Conservation (phyloP, 495 filamentous ascomycete species). For the Penicillium egyptiacum region DNA sequence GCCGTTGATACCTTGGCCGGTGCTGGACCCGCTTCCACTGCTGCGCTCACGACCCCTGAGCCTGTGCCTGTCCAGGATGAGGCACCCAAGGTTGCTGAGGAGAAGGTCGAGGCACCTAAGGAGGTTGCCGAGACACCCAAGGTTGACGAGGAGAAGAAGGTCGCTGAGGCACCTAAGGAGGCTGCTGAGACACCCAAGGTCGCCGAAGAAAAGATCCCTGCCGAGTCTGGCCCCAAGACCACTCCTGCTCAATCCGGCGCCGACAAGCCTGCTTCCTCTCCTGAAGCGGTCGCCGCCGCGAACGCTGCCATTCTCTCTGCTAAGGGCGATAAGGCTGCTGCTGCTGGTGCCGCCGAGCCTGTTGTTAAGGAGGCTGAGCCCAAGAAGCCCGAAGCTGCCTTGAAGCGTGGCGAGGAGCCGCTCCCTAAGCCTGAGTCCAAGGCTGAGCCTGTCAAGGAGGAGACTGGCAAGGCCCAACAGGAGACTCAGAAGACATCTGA, state of each 20-base stretch:
- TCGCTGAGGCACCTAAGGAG: slow-evolving; percentile 33
- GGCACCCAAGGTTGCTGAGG: slow-evolving; percentile 70
- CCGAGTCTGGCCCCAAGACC: slow-evolving; percentile 9
- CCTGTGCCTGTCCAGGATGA: slow-evolving; percentile 15
- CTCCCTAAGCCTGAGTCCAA: slow-evolving; percentile 11
- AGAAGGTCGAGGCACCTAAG: slow-evolving; percentile 29
- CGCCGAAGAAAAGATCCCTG: slow-evolving; percentile 69
- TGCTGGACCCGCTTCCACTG: slow-evolving; percentile 29
- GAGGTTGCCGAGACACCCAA: slow-evolving; percentile 67
- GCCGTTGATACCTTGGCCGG: slow-evolving; percentile 21
- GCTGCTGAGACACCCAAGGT: slow-evolving; percentile 21
- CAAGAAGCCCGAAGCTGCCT: slow-evolving; percentile 30
- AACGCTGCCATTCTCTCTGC: slow-evolving; percentile 28
- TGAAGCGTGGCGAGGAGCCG: slow-evolving; percentile 28
- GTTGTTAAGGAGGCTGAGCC: slow-evolving; percentile 21
- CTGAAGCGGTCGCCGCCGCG: slow-evolving; percentile 28
- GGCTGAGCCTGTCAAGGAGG: slow-evolving; percentile 11
- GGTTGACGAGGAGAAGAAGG: slow-evolving; percentile 56
- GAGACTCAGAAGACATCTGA: slow-evolving; percentile 17
- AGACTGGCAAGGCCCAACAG: slow-evolving; percentile 13
- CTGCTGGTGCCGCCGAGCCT: slow-evolving; percentile 15
- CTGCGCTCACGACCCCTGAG: slow-evolving; percentile 26
- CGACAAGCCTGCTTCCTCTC: slow-evolving; percentile 15
- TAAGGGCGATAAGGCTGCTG: slow-evolving; percentile 25
- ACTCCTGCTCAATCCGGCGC: slow-evolving; percentile 1